phyloP scores from a whole-genome alignment of 2,329 filamentous ascomycete genomes.

The Graphiopsis chlorocephala region DNA sequence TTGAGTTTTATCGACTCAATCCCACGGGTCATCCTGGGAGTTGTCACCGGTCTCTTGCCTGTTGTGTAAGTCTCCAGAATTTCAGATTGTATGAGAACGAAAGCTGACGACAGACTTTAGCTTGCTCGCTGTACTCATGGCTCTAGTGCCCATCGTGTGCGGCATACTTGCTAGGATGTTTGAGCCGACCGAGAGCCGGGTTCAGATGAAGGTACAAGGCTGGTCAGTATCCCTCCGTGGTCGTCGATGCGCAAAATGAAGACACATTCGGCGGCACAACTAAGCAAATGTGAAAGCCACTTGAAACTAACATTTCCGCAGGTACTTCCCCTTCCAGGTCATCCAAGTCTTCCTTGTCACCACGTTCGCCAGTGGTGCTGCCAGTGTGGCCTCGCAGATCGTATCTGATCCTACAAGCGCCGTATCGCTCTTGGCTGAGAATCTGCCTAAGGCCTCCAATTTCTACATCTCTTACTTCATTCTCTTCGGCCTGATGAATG shows the following conservation, averaged over 20 bases:
- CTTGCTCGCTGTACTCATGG: slow-evolving; percentile 44
- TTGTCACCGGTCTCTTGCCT: slow-evolving; percentile 47
- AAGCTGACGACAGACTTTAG: slow-evolving; percentile 17
- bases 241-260: not conserved
- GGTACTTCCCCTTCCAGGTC: slow-evolving; percentile 38
- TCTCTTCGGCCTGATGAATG: slow-evolving; percentile 32
- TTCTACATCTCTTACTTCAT: slow-evolving; percentile 40
- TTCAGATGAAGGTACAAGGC: slow-evolving; percentile 37
- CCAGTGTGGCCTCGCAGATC: slow-evolving; percentile 31
- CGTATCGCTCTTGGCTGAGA: slow-evolving; percentile 31
- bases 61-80: slow-evolving; percentile 15
- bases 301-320: not conserved
- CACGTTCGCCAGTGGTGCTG: slow-evolving; percentile 34
- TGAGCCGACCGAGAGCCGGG: slow-evolving; percentile 38
- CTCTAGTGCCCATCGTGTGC: slow-evolving; percentile 44
- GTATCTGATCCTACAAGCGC: slow-evolving; percentile 30
- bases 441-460: slow-evolving; percentile 36
- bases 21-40: slow-evolving; percentile 40
- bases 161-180: slow-evolving; percentile 27
- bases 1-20: slow-evolving; percentile 44
- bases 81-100: not conserved
- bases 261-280: not conserved
- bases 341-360: slow-evolving; percentile 41
- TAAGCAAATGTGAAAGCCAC: not conserved
- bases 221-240: slow-evolving; percentile 18